These are phyloP conservation scores for Microsporum audouinii DNA, from an alignment of 2,329 filamentous ascomycete species.

Conservation along the genomic window DNA sequence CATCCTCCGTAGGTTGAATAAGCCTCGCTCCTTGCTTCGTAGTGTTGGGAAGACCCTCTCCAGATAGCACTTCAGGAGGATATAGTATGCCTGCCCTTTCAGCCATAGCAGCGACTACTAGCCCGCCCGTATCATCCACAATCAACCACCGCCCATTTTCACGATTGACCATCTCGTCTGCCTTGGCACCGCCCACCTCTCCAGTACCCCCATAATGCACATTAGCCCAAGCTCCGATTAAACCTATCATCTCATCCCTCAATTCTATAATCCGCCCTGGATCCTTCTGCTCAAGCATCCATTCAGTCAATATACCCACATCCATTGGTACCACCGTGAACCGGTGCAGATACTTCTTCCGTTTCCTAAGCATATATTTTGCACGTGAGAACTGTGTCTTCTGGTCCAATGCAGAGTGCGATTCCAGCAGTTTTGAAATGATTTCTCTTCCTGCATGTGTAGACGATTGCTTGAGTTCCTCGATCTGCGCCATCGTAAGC, in stretches of 20 bases:
- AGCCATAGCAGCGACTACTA: conserved; percentile 71
- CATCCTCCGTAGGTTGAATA: conserved; percentile 4
- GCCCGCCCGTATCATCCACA: conserved; percentile 74
- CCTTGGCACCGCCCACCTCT: conserved; percentile 2
- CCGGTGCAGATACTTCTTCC: conserved; percentile 79
- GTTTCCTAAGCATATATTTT: conserved; percentile 91
- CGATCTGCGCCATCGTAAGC: conserved; percentile 59
- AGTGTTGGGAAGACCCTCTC: conserved; percentile 6
- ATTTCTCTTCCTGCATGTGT: conserved; percentile 74
- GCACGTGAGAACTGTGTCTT: conserved; percentile 89
- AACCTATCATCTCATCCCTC: conserved; percentile 67
- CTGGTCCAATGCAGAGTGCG: conserved; percentile 79
- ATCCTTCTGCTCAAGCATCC: conserved; percentile 70
- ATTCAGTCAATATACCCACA: conserved; percentile 61
- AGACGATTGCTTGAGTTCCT: conserved; percentile 59
- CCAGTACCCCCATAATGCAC: conserved; percentile 57
- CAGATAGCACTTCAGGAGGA: conserved; percentile 21
- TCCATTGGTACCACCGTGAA: conserved; percentile 81
- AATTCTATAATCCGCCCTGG: conserved; percentile 71
- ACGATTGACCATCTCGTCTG: neutral
- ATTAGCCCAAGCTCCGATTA: conserved; percentile 83
- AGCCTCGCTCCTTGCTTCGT: neutral
- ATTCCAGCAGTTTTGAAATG: conserved; percentile 82
- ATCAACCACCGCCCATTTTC: conserved; percentile 61
- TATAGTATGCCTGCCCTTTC: conserved; percentile 80